Base-by-base conservation (phyloP, 2,329 filamentous ascomycete species). In the Leptographium wingfieldii region DNA sequence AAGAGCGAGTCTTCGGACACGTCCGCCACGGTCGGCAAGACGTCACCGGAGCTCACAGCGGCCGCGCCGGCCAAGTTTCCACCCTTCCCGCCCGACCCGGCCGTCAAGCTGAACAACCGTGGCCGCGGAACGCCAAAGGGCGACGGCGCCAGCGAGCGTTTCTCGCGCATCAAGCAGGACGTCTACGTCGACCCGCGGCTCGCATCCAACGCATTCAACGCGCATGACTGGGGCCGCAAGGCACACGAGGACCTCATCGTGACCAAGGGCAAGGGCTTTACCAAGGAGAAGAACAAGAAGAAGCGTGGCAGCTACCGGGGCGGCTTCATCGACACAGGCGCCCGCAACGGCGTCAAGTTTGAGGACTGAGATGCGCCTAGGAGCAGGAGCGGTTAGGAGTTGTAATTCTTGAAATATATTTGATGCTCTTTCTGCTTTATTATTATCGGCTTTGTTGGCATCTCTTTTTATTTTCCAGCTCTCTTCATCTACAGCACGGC, bases 221-320 rank as follows among this genome's bases (percentile, higher is more conserved):
- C 85, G 27, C 90, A 96, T 71, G 86, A 88, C 64, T 99, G 97
- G 74, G 92, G 92, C 29, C 87, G 94, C 67, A 85, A 85, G 66
- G 95, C 95, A 10, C 89, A 92, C 69, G 82, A 90, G 66, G 92
- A 96, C 70, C 76, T 99, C 64, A 89, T 91, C 56, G 82, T 96
- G 48, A 97, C 92, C 38, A 90, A 87, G 71, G 94, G 94, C 68
- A 97, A 96, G 77, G 91, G 90, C 4, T 99, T 99, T 75, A 97
- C 92, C 62, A 99, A 99, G 79, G 94, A 97, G 78, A 99, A 99
- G 85, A 99, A 99, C 76, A 99, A 99, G 80, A 94, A 91, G 81
- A 92, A 91, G 80, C 81, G 85, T 67, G 94, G 94, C 57, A 90
- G 87, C 65, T 99, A 96, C 79, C 85, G 88, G 55, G 94, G 94